Evolutionary conservation across 148 eudicot species (phyloP).

Genomic region (Heliosperma pusillum): DNA sequence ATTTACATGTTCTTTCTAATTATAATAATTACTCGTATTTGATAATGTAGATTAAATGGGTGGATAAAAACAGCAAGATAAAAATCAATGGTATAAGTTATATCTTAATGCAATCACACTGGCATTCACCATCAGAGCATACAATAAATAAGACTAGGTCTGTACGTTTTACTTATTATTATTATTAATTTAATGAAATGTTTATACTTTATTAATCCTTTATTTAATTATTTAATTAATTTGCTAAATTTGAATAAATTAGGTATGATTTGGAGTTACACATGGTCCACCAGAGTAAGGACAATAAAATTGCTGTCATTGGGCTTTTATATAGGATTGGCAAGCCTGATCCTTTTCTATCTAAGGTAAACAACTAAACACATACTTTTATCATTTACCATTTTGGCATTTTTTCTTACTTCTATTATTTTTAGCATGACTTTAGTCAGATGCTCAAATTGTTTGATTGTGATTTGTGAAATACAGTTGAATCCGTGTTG

Average conservation of each 20-base stretch:
- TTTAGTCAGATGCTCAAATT: too few relatives aligned
- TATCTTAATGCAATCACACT: slow-evolving; percentile 46
- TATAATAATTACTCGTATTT: too few relatives aligned
- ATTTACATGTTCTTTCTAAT: too few relatives aligned
- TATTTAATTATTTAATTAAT: background rate
- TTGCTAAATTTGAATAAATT: too few relatives aligned
- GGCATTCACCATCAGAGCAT: slow-evolving; percentile 84
- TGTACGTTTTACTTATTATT: too few relatives aligned
- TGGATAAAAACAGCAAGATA: slow-evolving; percentile 40
- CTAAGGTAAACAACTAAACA: slow-evolving; percentile 30
- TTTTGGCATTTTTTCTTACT: too few relatives aligned
- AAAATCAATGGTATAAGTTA: slow-evolving; percentile 42
- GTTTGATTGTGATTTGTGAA: too few relatives aligned
- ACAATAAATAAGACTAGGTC: slow-evolving; percentile 30
- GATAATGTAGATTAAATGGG: slow-evolving; percentile 26
- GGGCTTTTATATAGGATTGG: slow-evolving; percentile 55
- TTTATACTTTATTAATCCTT: too few relatives aligned
- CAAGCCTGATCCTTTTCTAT: slow-evolving; percentile 42
- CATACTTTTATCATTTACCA: too few relatives aligned
- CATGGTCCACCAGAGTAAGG: slow-evolving; percentile 47
- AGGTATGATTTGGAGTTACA: slow-evolving; percentile 64
- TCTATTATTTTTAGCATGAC: too few relatives aligned
- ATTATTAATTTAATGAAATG: too few relatives aligned
- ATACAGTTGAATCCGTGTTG: too few relatives aligned
- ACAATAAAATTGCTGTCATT: slow-evolving; percentile 43